These are phyloP conservation scores for Russula compacta DNA, from an alignment of 768 basidiomycete genomes.

Conservation along the genomic window DNA sequence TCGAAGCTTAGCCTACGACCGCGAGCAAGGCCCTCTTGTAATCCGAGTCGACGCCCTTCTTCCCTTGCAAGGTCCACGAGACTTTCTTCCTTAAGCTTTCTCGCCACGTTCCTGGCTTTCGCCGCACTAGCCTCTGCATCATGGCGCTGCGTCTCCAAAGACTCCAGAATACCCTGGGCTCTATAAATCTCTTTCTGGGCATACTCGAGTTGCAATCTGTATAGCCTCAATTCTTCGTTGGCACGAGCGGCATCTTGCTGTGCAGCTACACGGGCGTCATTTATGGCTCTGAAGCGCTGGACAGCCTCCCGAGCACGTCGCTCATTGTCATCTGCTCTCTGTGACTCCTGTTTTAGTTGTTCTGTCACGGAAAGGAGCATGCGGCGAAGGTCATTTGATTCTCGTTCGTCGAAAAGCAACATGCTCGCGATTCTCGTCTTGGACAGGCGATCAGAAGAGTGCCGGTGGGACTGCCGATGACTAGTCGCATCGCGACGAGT, in stretches of 20 bases:
- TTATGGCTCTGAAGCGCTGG: conserved; percentile 25
- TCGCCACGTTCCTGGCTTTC: conserved; percentile 36
- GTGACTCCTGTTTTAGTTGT: conserved; percentile 31
- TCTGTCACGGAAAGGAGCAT: conserved; percentile 31
- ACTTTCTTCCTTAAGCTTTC: conserved; percentile 38
- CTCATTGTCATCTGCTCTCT: conserved; percentile 31
- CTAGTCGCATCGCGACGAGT: conserved; percentile 2
- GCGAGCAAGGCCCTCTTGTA: conserved; percentile 39
- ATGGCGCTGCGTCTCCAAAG: conserved; percentile 39
- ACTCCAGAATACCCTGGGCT: conserved; percentile 44
- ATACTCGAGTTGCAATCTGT: conserved; percentile 47
- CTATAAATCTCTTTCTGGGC: conserved; percentile 51
- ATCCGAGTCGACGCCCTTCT: conserved; percentile 44
- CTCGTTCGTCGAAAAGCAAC: conserved; percentile 35
- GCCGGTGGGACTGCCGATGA: conserved; percentile 2
- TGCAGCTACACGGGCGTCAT: conserved; percentile 26
- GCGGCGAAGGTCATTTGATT: conserved; percentile 33
- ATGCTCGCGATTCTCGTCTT: conserved; percentile 17
- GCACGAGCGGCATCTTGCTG: conserved; percentile 27
- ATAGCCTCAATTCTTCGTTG: conserved; percentile 44
- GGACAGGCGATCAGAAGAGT: conserved; percentile 15
- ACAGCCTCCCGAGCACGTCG: conserved; percentile 27
- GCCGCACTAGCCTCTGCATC: conserved; percentile 41
- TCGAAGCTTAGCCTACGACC: conserved; percentile 27
- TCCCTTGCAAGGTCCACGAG: conserved; percentile 43